Base-by-base conservation (phyloP, 1,284 basidiomycete genomes). In the Puccinia novopanici region DNA sequence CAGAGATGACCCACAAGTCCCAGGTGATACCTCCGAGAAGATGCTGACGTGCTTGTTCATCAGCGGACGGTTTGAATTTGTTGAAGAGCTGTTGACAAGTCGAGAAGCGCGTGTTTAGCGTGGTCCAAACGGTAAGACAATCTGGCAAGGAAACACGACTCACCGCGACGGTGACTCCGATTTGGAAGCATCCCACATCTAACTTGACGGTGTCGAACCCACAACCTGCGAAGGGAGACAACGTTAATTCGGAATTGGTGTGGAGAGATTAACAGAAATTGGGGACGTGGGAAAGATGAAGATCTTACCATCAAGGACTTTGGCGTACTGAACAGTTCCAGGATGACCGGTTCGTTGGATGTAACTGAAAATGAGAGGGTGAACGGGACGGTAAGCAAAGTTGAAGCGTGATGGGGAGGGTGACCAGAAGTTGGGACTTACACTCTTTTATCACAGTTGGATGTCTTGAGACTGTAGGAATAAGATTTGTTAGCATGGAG, bases 401-500 rank as follows among this genome's bases (percentile, higher is more conserved):
- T 54, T 54, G 15, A 54, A 54, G 22, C 5, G 22, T 17, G 52
- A n/a, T n/a, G 52, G n/a, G 12, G 17, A 48, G 45, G 12, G 45
- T 48, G 4, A 34, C 4, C 1, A 34, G 4, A 34, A 2, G 45
- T 17, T 2, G 45, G 37, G 59, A 19, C 77, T 72, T 52, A 79
- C 77, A 79, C 37, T 59, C 37, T 24, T 50, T 79, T 79, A 3
- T 24, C 27, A n/a, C 77, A 79, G 68, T 79, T 79, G 40, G 65
- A 42, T 6, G 67, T 61, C 40, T 70, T 61, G 0, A 40, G 17
- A 22, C 77, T 79, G n/a, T 2, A 9, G 45, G n/a, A 2, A 15
- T 0, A 4, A 52, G 37, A 8, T 50, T 30, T 27, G 27, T 48
- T 4, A 22, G 17, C 22, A n/a, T 1, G 52, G 30, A 17, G 3